Evolutionary conservation across 1,284 basidiomycete species (phyloP), one percentile per base, ranked within the genome.

Genomic region (Rhizoctonia solani): DNA sequence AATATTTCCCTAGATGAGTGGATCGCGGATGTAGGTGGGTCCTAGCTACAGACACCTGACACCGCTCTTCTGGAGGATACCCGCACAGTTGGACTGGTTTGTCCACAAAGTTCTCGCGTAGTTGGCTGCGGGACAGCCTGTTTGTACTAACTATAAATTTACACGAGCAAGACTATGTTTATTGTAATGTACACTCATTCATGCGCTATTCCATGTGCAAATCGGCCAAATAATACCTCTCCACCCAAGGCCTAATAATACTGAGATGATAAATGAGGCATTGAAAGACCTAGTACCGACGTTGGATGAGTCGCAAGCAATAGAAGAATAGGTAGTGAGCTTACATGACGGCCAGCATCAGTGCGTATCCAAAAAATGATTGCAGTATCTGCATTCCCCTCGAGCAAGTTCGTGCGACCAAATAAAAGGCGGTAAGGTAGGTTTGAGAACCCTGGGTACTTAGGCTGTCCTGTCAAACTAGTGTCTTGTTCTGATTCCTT

Each of bases 261-360:
- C 84, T 23, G 86, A 80, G 19, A 90, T 83, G 58, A 90, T 79
- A 72, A 82, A 91, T 6, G 83, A 85, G 16, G 81, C 87, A 71
- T 90, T 85, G 75, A 87, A 90, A 3, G 88, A 88, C 89, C 89
- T 91, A 69, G 9, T 54, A 25, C 27, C 53, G 34, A n/a, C n/a
- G 34, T 25, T 39, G 5, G 30, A 55, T n/a, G 37, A 34, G 14
- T 8, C 14, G 66, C 54, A 4, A 68, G 2, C 29, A 32, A 39
- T 54, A 46, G 3, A 34, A 50, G 41, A 29, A 47, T 34, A 44
- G 25, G 54, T 9, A 59, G 25, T 30, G 69, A 21, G 74, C 87
- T 76, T 76, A 89, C 89, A 91, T 91, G 73, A 88, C 81, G 9
- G 82, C 82, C 74, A 91, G 74, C 89, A 90, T 90, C 63, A 90